Percentiles rank a stretch among this genome's conserved stretches.
phyloP scores from a whole-genome alignment of 345 rosid species.

The Aquilaria yunnanensis region DNA sequence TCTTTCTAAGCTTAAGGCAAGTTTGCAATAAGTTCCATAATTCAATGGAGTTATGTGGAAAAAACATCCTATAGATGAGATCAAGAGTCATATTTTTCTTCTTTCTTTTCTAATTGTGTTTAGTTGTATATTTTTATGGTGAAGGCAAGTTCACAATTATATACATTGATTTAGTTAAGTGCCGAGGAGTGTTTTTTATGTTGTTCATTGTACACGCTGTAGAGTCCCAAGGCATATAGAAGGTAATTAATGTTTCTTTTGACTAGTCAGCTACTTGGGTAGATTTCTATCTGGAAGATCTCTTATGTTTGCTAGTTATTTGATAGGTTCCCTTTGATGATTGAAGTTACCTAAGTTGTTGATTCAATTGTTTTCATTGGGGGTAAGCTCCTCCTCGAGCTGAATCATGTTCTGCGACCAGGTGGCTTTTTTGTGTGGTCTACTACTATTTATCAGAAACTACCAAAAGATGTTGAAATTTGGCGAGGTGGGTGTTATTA shows the following conservation, averaged over 20 bases:
- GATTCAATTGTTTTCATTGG: conserved; percentile 20
- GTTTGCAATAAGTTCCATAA: no score
- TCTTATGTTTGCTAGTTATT: background rate
- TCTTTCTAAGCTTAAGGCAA: no score
- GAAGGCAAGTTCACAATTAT: no score
- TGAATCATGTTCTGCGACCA: conserved; percentile 53
- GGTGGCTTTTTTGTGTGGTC: conserved; percentile 72
- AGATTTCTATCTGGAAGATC: background rate
- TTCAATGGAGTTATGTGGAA: no score
- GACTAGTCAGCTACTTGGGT: background rate
- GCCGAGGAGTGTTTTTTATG: conserved; percentile 50
- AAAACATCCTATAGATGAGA: no score
- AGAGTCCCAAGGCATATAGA: conserved; percentile 75
- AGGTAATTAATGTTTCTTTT: conserved; percentile 27
- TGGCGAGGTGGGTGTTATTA: conserved; percentile 40
- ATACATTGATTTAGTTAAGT: no score
- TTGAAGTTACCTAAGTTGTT: no score
- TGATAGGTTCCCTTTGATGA: no score
- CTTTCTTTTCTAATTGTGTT: no score
- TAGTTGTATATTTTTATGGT: no score
- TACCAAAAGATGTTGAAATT: conserved; percentile 43
- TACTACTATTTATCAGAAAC: conserved; percentile 59
- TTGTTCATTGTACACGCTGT: conserved; percentile 60
- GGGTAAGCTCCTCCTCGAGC: conserved; percentile 60
- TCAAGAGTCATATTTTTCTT: no score